Evolutionary conservation across 345 rosid genomes (phyloP).

Genomic region (Eucalyptus camaldulensis): DNA sequence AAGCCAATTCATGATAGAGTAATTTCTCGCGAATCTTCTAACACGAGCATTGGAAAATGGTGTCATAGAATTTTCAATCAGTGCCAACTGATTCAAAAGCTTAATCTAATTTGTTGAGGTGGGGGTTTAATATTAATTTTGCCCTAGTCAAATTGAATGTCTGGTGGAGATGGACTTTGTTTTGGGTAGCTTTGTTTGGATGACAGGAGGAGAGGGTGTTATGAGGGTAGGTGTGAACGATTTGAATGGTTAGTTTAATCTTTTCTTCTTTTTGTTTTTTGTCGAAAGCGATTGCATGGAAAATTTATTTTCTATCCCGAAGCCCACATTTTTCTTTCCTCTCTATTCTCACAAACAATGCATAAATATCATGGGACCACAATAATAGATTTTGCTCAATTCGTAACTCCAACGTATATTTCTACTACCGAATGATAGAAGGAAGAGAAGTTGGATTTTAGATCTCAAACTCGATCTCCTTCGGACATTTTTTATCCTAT

Average conservation of each 20-base stretch:
- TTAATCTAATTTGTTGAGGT: not conserved
- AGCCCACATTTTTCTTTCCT: not conserved
- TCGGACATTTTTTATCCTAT: not conserved
- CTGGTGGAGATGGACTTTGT: not conserved
- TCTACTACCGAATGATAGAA: not conserved
- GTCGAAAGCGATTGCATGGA: not conserved
- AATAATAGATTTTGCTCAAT: not conserved
- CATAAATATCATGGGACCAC: not conserved
- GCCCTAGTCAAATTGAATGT: not conserved
- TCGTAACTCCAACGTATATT: not conserved
- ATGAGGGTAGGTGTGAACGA: not conserved
- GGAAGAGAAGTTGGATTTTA: not conserved
- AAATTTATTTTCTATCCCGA: not conserved
- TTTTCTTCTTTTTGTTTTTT: too few relatives aligned
- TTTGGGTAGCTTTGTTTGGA: not conserved
- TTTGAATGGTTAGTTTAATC: not conserved
- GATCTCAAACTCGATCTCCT: not conserved
- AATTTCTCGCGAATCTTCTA: not conserved
- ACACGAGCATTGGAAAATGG: not conserved
- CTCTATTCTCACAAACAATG: not conserved
- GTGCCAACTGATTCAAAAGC: not conserved
- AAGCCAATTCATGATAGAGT: not conserved
- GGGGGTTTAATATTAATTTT: not conserved
- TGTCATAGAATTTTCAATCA: fast-evolving
- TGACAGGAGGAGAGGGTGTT: not conserved